Conservation (phyloP, 495 filamentous ascomycete genomes). For the Aspergillus avenaceus region DNA sequence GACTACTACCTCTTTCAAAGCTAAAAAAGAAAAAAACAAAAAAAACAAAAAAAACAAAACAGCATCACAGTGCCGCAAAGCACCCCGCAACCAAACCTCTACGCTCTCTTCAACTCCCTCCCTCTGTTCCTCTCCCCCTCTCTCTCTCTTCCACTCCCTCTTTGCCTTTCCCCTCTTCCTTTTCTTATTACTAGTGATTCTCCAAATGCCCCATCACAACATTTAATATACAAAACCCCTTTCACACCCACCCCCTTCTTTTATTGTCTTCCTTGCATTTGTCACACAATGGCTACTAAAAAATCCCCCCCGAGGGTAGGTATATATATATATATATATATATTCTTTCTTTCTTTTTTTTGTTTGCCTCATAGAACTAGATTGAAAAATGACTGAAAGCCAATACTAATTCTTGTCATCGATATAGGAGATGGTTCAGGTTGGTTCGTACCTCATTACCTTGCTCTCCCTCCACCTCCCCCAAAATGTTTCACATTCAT, state of each 20-base stretch:
- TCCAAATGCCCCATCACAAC: conserved; percentile 14
- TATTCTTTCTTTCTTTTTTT: too few species aligned
- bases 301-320: conserved; percentile 72
- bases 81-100: background rate
- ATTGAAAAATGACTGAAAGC: background rate
- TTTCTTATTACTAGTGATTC: too few species aligned
- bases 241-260: conserved; percentile 9
- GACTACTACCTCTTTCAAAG: too few species aligned
- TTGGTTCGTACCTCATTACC: conserved; percentile 67
- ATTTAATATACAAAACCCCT: conserved; percentile 21
- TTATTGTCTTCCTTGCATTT: background rate
- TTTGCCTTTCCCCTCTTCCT: too few species aligned
- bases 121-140: background rate
- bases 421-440: conserved; percentile 96
- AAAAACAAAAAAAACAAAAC: background rate
- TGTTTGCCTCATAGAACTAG: too few species aligned
- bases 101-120: too few species aligned
- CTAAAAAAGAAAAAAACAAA: too few species aligned
- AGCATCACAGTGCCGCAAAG: conserved; percentile 6
- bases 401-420: background rate
- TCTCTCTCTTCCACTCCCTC: background rate
- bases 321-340: too few species aligned
- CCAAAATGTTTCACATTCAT: conserved; percentile 11
- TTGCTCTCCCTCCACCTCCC: too few species aligned
- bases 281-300: conserved; percentile 49